Percentiles rank a stretch among this genome's conserved stretches.
Evolutionary conservation across 2,329 filamentous ascomycete genomes (phyloP).

Genomic region (Neoscytalidium dimidiatum): DNA sequence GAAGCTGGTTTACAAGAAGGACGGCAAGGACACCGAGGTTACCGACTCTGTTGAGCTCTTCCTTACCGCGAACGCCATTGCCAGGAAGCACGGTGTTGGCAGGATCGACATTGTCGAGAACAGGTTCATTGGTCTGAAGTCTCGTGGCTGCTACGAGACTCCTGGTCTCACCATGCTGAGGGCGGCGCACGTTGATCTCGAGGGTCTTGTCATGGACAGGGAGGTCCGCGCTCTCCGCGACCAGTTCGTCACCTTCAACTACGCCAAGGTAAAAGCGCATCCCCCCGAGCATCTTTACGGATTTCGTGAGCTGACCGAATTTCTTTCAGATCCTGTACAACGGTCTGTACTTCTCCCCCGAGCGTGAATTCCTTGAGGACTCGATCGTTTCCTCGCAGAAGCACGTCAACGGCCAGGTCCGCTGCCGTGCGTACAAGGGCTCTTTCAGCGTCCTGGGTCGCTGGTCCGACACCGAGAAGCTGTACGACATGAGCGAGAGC

Average conservation of each 20-base stretch:
- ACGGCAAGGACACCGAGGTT: conserved; percentile 57
- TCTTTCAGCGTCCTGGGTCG: conserved; percentile 61
- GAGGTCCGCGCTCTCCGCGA: conserved; percentile 70
- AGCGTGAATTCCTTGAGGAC: conserved; percentile 71
- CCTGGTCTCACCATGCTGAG: conserved; percentile 51
- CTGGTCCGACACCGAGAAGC: conserved; percentile 65
- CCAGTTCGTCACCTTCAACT: conserved; percentile 69
- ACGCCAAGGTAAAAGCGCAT: conserved; percentile 47
- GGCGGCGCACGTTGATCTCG: conserved; percentile 61
- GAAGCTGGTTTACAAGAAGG: conserved; percentile 60
- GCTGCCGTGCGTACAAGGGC: conserved; percentile 69
- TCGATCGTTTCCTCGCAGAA: conserved; percentile 46
- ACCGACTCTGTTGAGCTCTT: conserved; percentile 75
- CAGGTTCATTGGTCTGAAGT: conserved; percentile 78
- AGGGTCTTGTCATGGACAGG: conserved; percentile 68
- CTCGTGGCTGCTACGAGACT: conserved; percentile 76
- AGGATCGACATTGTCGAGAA: conserved; percentile 83
- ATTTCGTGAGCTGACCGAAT: neutral
- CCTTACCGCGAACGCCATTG: conserved; percentile 70
- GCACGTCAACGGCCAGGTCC: conserved; percentile 52
- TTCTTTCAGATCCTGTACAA: conserved; percentile 51
- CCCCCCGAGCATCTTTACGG: conserved; percentile 33
- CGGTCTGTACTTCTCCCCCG: conserved; percentile 69
- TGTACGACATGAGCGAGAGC: conserved; percentile 67
- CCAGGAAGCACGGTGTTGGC: conserved; percentile 71